phyloP scores from a whole-genome alignment of 2,329 filamentous ascomycete species.

The Aspergillus puulaauensis region DNA sequence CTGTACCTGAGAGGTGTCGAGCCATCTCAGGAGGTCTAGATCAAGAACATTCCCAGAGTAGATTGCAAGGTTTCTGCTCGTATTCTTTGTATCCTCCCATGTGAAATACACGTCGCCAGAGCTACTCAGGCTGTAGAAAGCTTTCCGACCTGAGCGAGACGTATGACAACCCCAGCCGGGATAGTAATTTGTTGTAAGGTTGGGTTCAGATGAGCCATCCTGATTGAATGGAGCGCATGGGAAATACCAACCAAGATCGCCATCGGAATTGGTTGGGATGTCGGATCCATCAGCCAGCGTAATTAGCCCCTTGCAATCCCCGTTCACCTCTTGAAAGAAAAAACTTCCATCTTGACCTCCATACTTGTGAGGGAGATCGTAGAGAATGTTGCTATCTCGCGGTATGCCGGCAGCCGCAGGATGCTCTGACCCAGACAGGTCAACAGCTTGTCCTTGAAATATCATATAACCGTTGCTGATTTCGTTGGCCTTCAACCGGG shows the following conservation, averaged over 20 bases:
- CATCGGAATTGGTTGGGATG: conserved; percentile 71
- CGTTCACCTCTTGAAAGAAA: conserved; percentile 97
- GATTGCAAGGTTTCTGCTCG: conserved; percentile 83
- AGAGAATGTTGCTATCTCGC: conserved; percentile 74
- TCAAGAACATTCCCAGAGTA: conserved; percentile 95
- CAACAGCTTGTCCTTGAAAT: conserved; percentile 88
- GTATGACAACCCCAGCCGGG: conserved; percentile 89
- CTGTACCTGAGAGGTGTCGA: conserved; percentile 76
- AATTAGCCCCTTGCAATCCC: conserved; percentile 89
- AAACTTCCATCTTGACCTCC: conserved; percentile 94
- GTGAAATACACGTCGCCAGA: conserved; percentile 91
- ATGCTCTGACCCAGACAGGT: conserved; percentile 74
- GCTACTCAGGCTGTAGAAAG: conserved; percentile 71
- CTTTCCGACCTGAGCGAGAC: conserved; percentile 61
- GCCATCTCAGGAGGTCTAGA: conserved; percentile 83
- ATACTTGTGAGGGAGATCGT: conserved; percentile 76
- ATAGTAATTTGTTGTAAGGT: conserved; percentile 73
- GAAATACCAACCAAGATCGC: conserved; percentile 93
- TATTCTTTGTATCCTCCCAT: conserved; percentile 91
- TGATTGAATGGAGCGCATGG: conserved; percentile 90
- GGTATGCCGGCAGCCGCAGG: conserved; percentile 78
- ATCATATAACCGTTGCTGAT: conserved; percentile 87
- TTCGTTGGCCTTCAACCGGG: conserved; percentile 77
- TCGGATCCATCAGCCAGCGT: conserved; percentile 69
- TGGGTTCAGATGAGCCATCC: conserved; percentile 79